phyloP scores from a whole-genome alignment of 2,329 filamentous ascomycete species.

The Phaeosphaeria sp. region DNA sequence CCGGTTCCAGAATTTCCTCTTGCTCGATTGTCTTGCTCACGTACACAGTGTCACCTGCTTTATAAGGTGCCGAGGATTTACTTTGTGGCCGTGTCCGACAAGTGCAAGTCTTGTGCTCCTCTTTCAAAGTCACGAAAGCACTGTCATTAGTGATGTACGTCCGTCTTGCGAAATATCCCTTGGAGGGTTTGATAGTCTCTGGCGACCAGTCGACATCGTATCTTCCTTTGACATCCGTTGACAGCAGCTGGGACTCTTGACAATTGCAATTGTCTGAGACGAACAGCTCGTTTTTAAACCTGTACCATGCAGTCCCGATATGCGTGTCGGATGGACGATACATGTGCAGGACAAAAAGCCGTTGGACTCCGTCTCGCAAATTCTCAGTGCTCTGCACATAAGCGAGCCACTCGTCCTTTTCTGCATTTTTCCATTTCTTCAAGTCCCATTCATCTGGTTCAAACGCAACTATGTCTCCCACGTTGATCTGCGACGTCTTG shows the following conservation, averaged over 20 bases:
- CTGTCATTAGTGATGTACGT: slow-evolving; percentile 68
- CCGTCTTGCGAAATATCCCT: slow-evolving; percentile 70
- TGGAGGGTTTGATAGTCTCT: slow-evolving; percentile 52
- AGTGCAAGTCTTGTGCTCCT: slow-evolving; percentile 63
- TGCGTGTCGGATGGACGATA: slow-evolving; percentile 75
- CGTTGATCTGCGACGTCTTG: slow-evolving; percentile 26
- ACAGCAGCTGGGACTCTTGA: slow-evolving; percentile 57
- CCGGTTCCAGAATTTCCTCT: slow-evolving; percentile 62
- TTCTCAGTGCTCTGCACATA: slow-evolving; percentile 64
- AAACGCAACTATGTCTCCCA: slow-evolving; percentile 60
- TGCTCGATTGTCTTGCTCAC: slow-evolving; percentile 38
- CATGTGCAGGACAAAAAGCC: slow-evolving; percentile 74
- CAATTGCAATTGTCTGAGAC: slow-evolving; percentile 80
- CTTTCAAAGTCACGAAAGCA: slow-evolving; percentile 66
- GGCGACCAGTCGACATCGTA: slow-evolving; percentile 66
- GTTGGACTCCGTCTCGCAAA: slow-evolving; percentile 42
- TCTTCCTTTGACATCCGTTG: slow-evolving; percentile 63
- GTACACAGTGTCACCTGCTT: slow-evolving; percentile 67
- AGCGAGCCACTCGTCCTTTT: slow-evolving; percentile 68
- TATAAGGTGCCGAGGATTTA: slow-evolving; percentile 41
- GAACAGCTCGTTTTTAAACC: slow-evolving; percentile 75
- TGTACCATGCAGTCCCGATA: slow-evolving; percentile 71
- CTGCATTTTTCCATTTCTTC: slow-evolving; percentile 61
- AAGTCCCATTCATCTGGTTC: slow-evolving; percentile 56
- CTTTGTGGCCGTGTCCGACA: slow-evolving; percentile 34